These are phyloP conservation scores for Stenocarpella maydis DNA, from an alignment of 2,329 filamentous ascomycete genomes.

Conservation along the genomic window DNA sequence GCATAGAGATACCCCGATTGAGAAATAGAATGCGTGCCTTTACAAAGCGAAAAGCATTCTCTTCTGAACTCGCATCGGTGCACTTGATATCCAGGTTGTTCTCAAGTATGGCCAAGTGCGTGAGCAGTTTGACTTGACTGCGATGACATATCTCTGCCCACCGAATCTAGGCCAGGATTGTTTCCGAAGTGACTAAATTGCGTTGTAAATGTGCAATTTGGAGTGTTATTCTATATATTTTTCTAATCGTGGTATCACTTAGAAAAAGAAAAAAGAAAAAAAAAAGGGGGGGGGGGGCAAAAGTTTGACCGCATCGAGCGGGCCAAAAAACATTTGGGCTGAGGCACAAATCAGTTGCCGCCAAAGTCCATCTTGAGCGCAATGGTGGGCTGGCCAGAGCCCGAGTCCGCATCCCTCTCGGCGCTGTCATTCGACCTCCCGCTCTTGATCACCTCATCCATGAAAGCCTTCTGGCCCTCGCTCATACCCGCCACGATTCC, in stretches of 20 bases:
- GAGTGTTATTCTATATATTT: not conserved
- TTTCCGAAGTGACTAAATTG: not conserved
- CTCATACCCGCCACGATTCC: constrained; percentile 76
- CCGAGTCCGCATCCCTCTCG: constrained; percentile 51
- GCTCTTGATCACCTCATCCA: constrained; percentile 82
- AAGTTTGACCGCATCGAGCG: not conserved
- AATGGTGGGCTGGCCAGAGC: constrained; percentile 77
- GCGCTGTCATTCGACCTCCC: constrained; percentile 58
- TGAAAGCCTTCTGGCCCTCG: constrained; percentile 73
- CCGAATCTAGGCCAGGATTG: not conserved
- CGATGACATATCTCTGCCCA: not conserved
- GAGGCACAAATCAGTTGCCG: constrained; percentile 38
- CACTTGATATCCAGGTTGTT: too few species aligned
- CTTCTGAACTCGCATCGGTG: not conserved
- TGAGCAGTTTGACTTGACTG: not conserved
- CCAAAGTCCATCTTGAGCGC: constrained; percentile 95
- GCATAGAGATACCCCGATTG: constrained; percentile 32
- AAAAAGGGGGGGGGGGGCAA: too few species aligned
- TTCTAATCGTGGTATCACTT: constrained; percentile 8
- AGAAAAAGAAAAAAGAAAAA: not conserved
- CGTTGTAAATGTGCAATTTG: not conserved
- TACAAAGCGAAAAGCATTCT: not conserved
- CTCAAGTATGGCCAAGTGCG: not conserved
- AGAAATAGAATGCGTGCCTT: constrained; percentile 25
- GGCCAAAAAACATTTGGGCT: too few species aligned